Base-by-base conservation (phyloP, 768 basidiomycete genomes). In the Kwoniella europaea region DNA sequence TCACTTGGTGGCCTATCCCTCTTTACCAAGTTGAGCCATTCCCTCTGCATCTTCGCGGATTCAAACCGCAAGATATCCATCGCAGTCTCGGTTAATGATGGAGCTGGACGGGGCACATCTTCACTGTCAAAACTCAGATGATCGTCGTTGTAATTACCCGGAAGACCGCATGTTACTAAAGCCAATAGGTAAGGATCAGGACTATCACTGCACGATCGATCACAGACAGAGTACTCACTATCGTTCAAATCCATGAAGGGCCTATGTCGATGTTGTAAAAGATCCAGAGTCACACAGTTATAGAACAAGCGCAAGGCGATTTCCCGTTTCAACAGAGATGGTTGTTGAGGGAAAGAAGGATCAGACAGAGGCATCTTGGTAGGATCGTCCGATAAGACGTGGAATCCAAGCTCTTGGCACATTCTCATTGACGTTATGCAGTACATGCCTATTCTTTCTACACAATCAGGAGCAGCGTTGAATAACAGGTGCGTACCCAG, bases 131-230 rank as follows among this genome's bases (percentile, higher is more conserved):
- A 24, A 15, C 43, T 46, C 15, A 63, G 62, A 9, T 63, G 62
- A 16, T 52, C 62, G 18, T 63, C 62, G n/a, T 63, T 43, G 27
- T 43, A 63, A 46, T 63, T 63, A 13, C 43, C 62, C 10, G 62
- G 62, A 43, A 63, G 46, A 16, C 43, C 62, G 22, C 43, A 63
- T 16, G 62, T 52, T 10, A 63, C 62, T 63, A 24, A 3, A 27
- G 27, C 27, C 2, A 3, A 27, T 2, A 27, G 27, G 27, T 27
- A 3, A 3, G 27, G 27, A 4, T 61, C 59, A 43, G 16, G 35
- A 61, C 13, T 61, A 20, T 50, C n/a, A 3, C 6, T 50, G 46
- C n/a, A 50, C 10, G 20, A 24, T 61, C 35, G 35, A 42, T 24
- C 24, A 24, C 24, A 1, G 2, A 24, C 24, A 42, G 35, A 3